These are phyloP conservation scores for Erysimum cheiri DNA, from an alignment of 441 rosid genomes.

Conservation along the genomic window DNA sequence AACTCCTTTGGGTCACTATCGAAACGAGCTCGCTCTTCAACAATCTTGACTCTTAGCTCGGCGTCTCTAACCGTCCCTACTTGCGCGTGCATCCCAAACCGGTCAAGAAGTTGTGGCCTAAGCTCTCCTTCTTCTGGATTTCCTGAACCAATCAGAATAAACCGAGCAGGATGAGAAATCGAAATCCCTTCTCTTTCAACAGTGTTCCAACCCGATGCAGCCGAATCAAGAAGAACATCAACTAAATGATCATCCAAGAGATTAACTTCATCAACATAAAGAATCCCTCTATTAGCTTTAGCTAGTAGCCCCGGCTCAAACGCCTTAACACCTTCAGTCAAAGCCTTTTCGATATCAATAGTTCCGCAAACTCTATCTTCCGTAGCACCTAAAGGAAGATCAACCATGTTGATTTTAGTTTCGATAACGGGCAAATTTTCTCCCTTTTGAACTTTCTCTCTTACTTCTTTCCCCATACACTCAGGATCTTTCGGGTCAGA, in stretches of 20 bases:
- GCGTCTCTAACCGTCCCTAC: conserved; percentile 95
- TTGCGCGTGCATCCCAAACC: conserved; percentile 98
- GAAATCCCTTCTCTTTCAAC: conserved; percentile 98
- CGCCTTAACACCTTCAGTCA: conserved; percentile 95
- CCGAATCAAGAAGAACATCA: conserved; percentile 94
- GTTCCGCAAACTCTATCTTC: conserved; percentile 97
- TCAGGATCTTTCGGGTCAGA: conserved; percentile 93
- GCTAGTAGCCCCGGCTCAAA: conserved; percentile 97
- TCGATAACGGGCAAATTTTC: conserved; percentile 49
- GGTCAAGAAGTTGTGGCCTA: conserved; percentile 90
- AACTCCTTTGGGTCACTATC: conserved; percentile 88
- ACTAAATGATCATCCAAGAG: conserved; percentile 96
- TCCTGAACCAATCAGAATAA: conserved; percentile 94
- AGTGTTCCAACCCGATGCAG: conserved; percentile 98
- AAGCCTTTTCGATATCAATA: conserved; percentile 91
- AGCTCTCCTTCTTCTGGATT: conserved; percentile 99
- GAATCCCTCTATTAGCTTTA: conserved; percentile 95
- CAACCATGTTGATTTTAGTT: conserved; percentile 91
- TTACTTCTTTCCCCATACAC: conserved; percentile 87
- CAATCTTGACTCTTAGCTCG: conserved; percentile 90
- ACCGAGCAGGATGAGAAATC: conserved; percentile 93
- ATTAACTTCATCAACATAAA: conserved; percentile 92
- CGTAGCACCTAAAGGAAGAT: conserved; percentile 94
- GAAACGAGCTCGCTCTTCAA: conserved; percentile 88
- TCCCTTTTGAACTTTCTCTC: conserved; percentile 64